Evolutionary conservation across 1,284 basidiomycete species (phyloP).

Genomic region (Omphalotus olearius): DNA sequence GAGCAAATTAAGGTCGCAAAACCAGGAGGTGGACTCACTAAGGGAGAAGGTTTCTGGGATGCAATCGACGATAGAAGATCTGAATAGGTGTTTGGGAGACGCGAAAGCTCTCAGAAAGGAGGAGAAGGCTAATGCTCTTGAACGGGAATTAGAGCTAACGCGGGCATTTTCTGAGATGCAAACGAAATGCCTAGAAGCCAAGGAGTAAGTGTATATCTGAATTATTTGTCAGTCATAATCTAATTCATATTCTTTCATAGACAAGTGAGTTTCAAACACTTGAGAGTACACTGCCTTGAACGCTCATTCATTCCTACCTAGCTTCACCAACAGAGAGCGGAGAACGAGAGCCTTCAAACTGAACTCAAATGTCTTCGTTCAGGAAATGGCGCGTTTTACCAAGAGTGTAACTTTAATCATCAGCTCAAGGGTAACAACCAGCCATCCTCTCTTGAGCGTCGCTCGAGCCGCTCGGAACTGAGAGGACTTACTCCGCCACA

Average conservation of each 20-base stretch:
- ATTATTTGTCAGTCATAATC: background rate
- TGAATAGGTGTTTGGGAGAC: slow-evolving; percentile 13
- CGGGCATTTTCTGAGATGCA: slow-evolving; percentile 10
- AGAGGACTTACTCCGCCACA: background rate
- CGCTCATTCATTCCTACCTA: background rate
- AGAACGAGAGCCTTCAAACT: slow-evolving; percentile 4
- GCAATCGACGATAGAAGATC: background rate
- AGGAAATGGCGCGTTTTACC: background rate
- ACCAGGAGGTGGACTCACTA: slow-evolving; percentile 17
- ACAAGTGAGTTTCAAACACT: background rate
- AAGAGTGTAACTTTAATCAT: slow-evolving; percentile 2
- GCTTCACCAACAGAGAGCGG: slow-evolving; percentile 6
- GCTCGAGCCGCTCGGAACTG: slow-evolving; percentile 2
- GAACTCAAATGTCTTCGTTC: background rate
- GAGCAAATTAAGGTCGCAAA: slow-evolving; percentile 25
- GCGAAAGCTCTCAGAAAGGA: slow-evolving; percentile 20
- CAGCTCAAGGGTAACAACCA: background rate
- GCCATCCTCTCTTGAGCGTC: background rate
- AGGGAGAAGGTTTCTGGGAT: slow-evolving; percentile 9
- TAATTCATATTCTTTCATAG: background rate
- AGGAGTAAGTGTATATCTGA: slow-evolving; percentile 5
- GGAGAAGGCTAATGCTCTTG: slow-evolving; percentile 20
- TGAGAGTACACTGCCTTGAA: background rate
- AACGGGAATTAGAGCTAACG: slow-evolving; percentile 10
- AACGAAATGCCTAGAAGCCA: slow-evolving; percentile 6